Evolutionary conservation across 768 basidiomycete species (phyloP).

Genomic region (Termitomyces sp.): DNA sequence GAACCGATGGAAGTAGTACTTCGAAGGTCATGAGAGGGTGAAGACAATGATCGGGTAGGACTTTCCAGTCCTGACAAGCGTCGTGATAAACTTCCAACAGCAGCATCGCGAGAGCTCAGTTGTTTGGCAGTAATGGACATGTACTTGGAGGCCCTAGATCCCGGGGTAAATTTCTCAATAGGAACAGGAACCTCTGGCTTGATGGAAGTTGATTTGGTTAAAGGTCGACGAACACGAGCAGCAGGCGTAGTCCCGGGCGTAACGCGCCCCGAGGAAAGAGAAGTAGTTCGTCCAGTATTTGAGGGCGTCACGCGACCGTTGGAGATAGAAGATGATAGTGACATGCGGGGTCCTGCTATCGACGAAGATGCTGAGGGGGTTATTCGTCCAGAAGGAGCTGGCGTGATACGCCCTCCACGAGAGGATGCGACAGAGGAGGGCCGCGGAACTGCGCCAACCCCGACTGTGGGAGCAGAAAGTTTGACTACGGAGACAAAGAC

Average conservation of each 20-base stretch:
- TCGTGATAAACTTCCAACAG: conserved; percentile 31
- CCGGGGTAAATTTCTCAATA: conserved; percentile 63
- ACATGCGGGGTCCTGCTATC: conserved; percentile 23
- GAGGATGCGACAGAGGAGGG: conserved; percentile 83
- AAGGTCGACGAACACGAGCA: conserved; percentile 28
- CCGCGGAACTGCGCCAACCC: conserved; percentile 47
- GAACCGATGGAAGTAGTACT: conserved; percentile 47
- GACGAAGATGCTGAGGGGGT: conserved; percentile 46
- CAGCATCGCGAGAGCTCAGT: conserved; percentile 49
- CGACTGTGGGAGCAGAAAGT: conserved; percentile 74
- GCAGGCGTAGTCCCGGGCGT: conserved; percentile 39
- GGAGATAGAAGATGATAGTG: conserved; percentile 38
- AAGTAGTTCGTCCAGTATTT: conserved; percentile 48
- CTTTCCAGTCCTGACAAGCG: conserved; percentile 21
- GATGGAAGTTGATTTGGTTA: conserved; percentile 31
- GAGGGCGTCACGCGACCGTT: conserved; percentile 42
- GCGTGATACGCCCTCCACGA: conserved; percentile 58
- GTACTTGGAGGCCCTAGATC: conserved; percentile 84
- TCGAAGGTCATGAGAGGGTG: conserved; percentile 36
- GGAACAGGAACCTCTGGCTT: conserved; percentile 32
- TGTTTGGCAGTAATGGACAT: conserved; percentile 83
- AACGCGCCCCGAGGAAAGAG: conserved; percentile 33
- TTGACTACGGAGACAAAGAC: conserved; percentile 87
- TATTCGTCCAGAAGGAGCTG: conserved; percentile 50
- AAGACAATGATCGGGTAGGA: conserved; percentile 27